Evolutionary conservation across 352 stramenopile species (phyloP), one percentile per base, ranked within the genome.

Genomic region (Peronospora farinosa): DNA sequence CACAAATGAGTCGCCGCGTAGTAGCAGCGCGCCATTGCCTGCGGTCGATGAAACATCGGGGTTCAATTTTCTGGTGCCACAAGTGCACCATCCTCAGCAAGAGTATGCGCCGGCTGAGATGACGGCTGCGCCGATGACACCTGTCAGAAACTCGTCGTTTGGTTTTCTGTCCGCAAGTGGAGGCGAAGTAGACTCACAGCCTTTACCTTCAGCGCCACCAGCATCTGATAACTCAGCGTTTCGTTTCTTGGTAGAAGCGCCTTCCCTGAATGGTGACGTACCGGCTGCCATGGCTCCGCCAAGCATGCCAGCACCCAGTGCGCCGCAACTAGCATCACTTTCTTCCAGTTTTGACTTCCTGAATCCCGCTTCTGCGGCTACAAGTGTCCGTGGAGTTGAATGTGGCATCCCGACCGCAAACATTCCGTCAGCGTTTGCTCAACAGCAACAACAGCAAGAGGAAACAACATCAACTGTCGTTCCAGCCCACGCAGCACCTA

Each of bases 401-500:
- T 41, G 61, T 47, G 50, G 47, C 16, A 62, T 65, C 11, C 47
- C 54, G 27, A 53, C 56, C 0, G 19, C 54, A 19, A 45, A 57
- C 32, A 30, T 13, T 1, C 38, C 56, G 0, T 86, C 75, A 9
- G 75, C 69, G 15, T 88, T 88, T 36, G 60, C 65, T 23, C 84
- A 43, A 16, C 51, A 49, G 5, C 35, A 49, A 12, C 42, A 38
- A n/a, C 47, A 53, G 13, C 42, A 52, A 51, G 44, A 45, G 32
- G 51, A 56, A 35, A 19, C 54, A 13, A 47, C 41, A 9, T 55
- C 51, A 27, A 41, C 42, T 23, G 46, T 53, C 23, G 19, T 35
- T 4, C n/a, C 45, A 8, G 23, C 58, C 28, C 67, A 57, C 35
- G 28, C 53, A 57, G 23, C 38, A 17, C 19, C 58, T 25, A n/a